A percentile compares a stretch with the other conserved stretches of the same genome.
Evolutionary conservation across 441 rosid species (phyloP).

Genomic region (Erysimum cheiri): DNA sequence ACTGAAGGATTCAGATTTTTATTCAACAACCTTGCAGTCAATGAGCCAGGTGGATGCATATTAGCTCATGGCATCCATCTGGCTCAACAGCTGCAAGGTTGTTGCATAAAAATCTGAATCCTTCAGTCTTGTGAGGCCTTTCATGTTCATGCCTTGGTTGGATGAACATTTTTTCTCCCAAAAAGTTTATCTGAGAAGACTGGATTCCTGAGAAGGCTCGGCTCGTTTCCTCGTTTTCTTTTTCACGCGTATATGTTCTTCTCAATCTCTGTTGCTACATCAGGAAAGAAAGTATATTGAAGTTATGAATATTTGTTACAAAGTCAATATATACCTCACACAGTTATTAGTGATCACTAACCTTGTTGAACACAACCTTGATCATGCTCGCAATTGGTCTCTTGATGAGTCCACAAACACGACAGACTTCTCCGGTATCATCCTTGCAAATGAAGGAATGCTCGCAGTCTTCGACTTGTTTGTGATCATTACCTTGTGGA

Average conservation of each 20-base stretch:
- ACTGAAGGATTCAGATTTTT: conserved; percentile 83
- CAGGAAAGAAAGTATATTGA: neutral
- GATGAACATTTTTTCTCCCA: conserved; percentile 61
- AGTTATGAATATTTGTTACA: neutral
- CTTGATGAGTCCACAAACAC: conserved; percentile 45
- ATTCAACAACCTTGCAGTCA: conserved; percentile 63
- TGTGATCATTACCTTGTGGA: neutral
- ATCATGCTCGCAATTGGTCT: conserved; percentile 33
- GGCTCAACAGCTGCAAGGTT: conserved; percentile 73
- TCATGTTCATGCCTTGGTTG: conserved; percentile 84
- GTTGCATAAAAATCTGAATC: conserved; percentile 74
- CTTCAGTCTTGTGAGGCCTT: conserved; percentile 87
- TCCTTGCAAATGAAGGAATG: conserved; percentile 40
- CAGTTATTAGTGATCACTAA: conserved; percentile 31
- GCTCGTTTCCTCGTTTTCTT: conserved; percentile 32
- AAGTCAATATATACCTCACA: neutral
- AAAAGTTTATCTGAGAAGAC: conserved; percentile 48
- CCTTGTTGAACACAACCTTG: conserved; percentile 68
- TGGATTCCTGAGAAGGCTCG: neutral
- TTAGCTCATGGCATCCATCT: conserved; percentile 90
- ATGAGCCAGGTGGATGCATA: conserved; percentile 86
- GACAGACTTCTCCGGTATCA: conserved; percentile 43
- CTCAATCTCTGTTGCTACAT: conserved; percentile 62
- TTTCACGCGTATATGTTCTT: conserved; percentile 57
- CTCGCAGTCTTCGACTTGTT: conserved; percentile 37